These are phyloP conservation scores for Ochromonas danica DNA, from an alignment of 108 stramenopile species.

Conservation along the genomic window DNA sequence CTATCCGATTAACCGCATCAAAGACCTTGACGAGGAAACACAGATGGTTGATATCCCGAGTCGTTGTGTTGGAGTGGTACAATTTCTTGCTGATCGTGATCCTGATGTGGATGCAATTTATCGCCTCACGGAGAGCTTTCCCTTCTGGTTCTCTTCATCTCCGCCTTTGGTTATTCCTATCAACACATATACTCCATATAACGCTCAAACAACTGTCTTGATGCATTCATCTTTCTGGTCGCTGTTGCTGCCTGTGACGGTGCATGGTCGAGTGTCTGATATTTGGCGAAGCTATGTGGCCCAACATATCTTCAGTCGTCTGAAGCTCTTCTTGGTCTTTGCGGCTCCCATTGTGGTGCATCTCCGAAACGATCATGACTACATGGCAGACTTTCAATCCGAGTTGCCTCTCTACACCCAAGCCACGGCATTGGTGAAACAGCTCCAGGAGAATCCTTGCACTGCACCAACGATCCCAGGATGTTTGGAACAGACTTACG, in stretches of 20 bases:
- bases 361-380: slow-evolving; percentile 54
- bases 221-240: slow-evolving; percentile 53
- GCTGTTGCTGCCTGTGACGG: slow-evolving; percentile 58
- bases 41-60: neutral
- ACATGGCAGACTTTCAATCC: slow-evolving; percentile 60
- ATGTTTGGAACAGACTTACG: slow-evolving; percentile 48
- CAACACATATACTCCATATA: slow-evolving; percentile 52
- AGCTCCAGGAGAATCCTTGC: slow-evolving; percentile 46
- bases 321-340: slow-evolving; percentile 44
- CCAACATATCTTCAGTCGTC: slow-evolving; percentile 43
- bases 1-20: slow-evolving; percentile 50
- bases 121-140: slow-evolving; percentile 53
- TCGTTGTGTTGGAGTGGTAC: slow-evolving; percentile 51
- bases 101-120: slow-evolving; percentile 68
- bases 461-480: slow-evolving; percentile 18
- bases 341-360: slow-evolving; percentile 53
- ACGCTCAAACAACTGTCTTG: slow-evolving; percentile 66
- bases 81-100: slow-evolving; percentile 57
- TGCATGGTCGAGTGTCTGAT: slow-evolving; percentile 60
- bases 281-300: slow-evolving; percentile 68
- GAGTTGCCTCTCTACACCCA: slow-evolving; percentile 59
- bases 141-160: slow-evolving; percentile 38
- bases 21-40: neutral
- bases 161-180: slow-evolving; percentile 20
- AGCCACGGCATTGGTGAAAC: slow-evolving; percentile 46